Base-by-base conservation (phyloP, 495 filamentous ascomycete genomes). In the Penicillium samsonianum region DNA sequence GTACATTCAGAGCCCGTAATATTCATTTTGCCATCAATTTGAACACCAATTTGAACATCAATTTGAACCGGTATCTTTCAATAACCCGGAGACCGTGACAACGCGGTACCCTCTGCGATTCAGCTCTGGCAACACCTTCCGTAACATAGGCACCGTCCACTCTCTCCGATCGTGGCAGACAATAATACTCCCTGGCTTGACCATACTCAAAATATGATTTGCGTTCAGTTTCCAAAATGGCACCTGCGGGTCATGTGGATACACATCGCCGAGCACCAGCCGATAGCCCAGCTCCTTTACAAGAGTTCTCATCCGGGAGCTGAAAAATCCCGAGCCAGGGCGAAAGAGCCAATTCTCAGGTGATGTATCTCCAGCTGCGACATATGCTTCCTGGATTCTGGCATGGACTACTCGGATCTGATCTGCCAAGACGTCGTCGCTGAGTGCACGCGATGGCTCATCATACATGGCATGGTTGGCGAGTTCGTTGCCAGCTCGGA, bases 381-480 rank as follows among this genome's bases (percentile, higher is more conserved):
- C 48, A 63, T 92, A 90, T 2, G 82, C 82, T 1, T 63, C 68
- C 28, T 70, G 63, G 41, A 92, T 86, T 56, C 79, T 71, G 0
- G 48, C 49, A 52, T 83, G 73, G 12, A 81, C 77, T 2, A 61
- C 50, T 8, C 44, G 56, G 12, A 84, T 76, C 54, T 82, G 73
- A 3, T 67, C 67, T 4, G 53, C 43, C 11, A 82, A 67, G 2
- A 63, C 60, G 5, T 57, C 64, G 23, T 79, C 60, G 44, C 62
- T 67, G 14, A 82, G 57, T 7, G 65, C 70, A 51, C 82, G 73
- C 23, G 83, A 85, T 5, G 89, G 83, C 72, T 93, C 89, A 72
- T 96, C 90, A 65, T 80, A 77, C 89, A 92, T 91, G 4, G 87
- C 91, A 69, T 96, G 91, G 70, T 95, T 95, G 42, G 81, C 91